Conservation (phyloP, 768 basidiomycete genomes). For the Hericium erinaceus region DNA sequence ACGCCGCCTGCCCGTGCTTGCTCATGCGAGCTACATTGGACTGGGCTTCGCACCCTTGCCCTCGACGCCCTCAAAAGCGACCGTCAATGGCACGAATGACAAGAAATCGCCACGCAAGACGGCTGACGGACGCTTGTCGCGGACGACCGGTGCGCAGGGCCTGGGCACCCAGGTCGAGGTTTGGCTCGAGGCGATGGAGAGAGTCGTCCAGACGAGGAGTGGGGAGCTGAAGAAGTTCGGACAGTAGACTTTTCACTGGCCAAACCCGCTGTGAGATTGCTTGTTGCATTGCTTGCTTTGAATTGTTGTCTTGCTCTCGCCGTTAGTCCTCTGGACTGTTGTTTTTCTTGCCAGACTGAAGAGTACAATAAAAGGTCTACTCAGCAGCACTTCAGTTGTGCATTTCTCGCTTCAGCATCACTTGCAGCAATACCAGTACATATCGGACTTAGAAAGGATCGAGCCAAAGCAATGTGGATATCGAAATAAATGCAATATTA, state of each 20-base stretch:
- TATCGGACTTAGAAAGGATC: no score
- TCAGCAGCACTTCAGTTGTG: no score
- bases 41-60: slow-evolving; percentile 5
- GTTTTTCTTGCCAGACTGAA: not conserved
- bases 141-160: slow-evolving; percentile 4
- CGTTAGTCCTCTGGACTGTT: no score
- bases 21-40: slow-evolving; percentile 77
- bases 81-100: slow-evolving; percentile 1
- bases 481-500: not conserved
- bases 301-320: not conserved
- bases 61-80: not conserved
- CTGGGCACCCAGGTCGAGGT: slow-evolving; percentile 40
- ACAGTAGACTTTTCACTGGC: not conserved
- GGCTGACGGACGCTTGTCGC: not conserved
- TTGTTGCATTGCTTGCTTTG: not conserved
- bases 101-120: not conserved
- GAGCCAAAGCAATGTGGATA: no score
- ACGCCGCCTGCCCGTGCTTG: slow-evolving; percentile 88
- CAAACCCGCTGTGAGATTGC: not conserved
- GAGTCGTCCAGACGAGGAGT: slow-evolving; percentile 52
- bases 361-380: not conserved
- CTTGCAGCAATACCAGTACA: no score
- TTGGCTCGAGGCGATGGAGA: slow-evolving; percentile 85
- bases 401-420: no score
- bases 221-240: slow-evolving; percentile 41